Evolutionary conservation across 345 rosid species (phyloP).

Genomic region (Murraya paniculata): DNA sequence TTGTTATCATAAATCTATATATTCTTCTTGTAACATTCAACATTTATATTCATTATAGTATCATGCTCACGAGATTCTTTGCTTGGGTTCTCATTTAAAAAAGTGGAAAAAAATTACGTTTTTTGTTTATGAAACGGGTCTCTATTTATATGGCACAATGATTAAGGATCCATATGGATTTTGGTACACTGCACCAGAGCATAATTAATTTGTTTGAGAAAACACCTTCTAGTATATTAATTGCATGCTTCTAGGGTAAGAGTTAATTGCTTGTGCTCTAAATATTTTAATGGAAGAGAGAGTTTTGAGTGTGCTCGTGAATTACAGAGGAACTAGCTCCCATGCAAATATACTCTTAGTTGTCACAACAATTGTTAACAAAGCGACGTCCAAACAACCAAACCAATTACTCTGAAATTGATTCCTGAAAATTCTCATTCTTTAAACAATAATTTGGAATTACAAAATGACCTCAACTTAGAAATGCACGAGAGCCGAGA

Average conservation of each 20-base stretch:
- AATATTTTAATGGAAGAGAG: neutral
- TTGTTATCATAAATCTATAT: too few relatives aligned
- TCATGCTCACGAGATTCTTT: neutral
- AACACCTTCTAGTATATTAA: neutral
- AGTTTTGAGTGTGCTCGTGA: constrained; percentile 24
- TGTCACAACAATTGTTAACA: constrained; percentile 38
- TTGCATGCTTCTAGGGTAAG: neutral
- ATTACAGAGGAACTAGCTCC: constrained; percentile 27
- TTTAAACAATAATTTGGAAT: constrained; percentile 40
- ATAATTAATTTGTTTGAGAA: neutral
- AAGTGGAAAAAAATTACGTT: neutral
- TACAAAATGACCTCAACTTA: constrained; percentile 28
- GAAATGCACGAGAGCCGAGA: constrained; percentile 24
- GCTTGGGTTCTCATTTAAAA: neutral
- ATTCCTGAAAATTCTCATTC: constrained; percentile 32
- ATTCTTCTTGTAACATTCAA: neutral
- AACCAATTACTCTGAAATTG: constrained; percentile 30
- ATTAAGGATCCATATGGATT: neutral
- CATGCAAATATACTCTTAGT: constrained; percentile 41
- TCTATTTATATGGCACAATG: neutral
- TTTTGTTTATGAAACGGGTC: neutral
- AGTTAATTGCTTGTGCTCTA: neutral
- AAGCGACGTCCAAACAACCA: constrained; percentile 11
- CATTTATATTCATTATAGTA: neutral
- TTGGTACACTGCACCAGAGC: neutral